Conservation (phyloP, 2,329 filamentous ascomycete species). For the Podosphaera fusca region DNA sequence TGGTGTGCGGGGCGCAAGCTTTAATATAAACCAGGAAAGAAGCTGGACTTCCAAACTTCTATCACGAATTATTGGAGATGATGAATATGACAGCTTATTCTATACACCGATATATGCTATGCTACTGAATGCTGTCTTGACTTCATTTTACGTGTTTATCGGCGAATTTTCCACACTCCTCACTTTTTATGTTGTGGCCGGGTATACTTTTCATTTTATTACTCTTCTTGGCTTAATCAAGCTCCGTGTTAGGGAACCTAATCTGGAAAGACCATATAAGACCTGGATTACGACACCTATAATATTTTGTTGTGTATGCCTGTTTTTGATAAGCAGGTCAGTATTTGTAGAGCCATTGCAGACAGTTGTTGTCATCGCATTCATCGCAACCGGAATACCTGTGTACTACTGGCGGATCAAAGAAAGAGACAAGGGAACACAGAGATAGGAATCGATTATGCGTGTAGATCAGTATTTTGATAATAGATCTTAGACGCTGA, state of each 20-base stretch:
- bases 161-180: constrained; percentile 82
- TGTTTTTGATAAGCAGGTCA: constrained; percentile 73
- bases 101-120: constrained; percentile 90
- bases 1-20: constrained; percentile 31
- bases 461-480: too few relatives aligned
- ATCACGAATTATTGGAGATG: constrained; percentile 46
- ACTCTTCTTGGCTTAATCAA: constrained; percentile 87
- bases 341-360: constrained; percentile 81
- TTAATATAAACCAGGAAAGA: constrained; percentile 21
- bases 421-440: constrained; percentile 25
- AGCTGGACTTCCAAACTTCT: constrained; percentile 36
- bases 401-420: constrained; percentile 77
- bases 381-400: constrained; percentile 62
- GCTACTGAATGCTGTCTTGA: constrained; percentile 54
- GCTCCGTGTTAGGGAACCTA: constrained; percentile 65
- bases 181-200: constrained; percentile 93
- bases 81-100: constrained; percentile 56
- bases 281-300: constrained; percentile 96
- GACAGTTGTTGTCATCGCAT: constrained; percentile 66
- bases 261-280: constrained; percentile 72
- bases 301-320: constrained; percentile 90
- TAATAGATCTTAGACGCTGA: too few relatives aligned
- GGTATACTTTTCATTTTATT: constrained; percentile 92
- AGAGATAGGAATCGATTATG: too few relatives aligned
- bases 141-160: constrained; percentile 53